Evolutionary conservation across 1,139 yeast genomes (phyloP), one percentile per base, ranked within the genome.

Genomic region (Debaryomycetaceae sp.): DNA sequence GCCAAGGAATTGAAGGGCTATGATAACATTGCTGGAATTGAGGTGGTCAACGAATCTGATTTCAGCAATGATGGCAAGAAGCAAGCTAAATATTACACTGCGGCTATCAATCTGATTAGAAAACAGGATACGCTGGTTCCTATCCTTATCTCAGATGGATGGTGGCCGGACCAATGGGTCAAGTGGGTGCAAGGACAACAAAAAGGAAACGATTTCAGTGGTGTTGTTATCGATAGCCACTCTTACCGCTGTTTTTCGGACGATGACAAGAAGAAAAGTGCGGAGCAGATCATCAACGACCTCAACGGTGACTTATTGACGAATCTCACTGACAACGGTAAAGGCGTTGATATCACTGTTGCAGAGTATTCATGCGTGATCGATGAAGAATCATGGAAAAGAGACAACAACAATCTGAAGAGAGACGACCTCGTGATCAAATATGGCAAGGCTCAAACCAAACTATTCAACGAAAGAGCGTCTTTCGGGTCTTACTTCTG

Each of bases 351-450:
- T 57, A 73, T 86, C 45, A 71, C 88, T 59, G 81, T 90, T 20
- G 98, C 98, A 9, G 99, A 93, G 62, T 93, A 81, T 62, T 87
- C 96, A 0, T 88, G 96, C 66, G 97, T 89, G 4, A 56, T 93
- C 48, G 96, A 87, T 61, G 86, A 80, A 1, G 59, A 71, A 31
- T 74, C 95, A 0, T 91, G 97, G 97, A 66, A 73, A 37, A 78
- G 72, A 53, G 70, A 69, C 37, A 67, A 65, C 14, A 76, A 78
- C 44, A 72, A 89, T 40, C 73, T 49, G 13, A 57, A 65, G 38
- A 55, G 77, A 41, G 71, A 66, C 42, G 61, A 71, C 24, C 55
- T 61, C 14, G 76, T 70, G 7, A 49, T 59, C 34, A 58, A 66
- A 22, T 78, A 62, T 53, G 81, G 80, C 6, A 62, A 60, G 24